Conservation (phyloP, 2,329 filamentous ascomycete species). For the Sporothrix schenckii region DNA sequence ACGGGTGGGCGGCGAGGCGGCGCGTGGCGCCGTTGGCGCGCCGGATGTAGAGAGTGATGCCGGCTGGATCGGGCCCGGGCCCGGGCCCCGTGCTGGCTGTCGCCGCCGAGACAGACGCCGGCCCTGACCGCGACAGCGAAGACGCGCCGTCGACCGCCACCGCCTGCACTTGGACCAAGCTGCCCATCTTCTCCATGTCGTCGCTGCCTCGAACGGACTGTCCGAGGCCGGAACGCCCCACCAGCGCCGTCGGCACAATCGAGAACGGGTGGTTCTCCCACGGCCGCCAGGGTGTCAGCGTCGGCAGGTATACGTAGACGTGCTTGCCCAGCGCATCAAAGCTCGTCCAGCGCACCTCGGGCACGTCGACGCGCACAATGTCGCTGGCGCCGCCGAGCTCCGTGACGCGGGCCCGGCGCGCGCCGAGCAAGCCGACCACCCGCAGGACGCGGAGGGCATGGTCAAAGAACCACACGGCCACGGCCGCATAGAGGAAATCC, state of each 20-base stretch:
- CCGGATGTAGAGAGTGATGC: constrained; percentile 11
- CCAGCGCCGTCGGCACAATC: constrained; percentile 41
- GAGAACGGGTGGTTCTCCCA: constrained; percentile 63
- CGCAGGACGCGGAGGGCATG: not conserved
- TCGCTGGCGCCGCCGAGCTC: constrained; percentile 39
- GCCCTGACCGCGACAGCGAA: not conserved
- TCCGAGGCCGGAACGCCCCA: constrained; percentile 23
- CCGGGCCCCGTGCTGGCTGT: not conserved
- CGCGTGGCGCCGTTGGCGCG: not conserved
- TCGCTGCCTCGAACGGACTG: not conserved
- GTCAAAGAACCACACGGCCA: constrained; percentile 19
- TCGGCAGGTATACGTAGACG: constrained; percentile 56
- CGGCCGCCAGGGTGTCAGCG: constrained; percentile 43
- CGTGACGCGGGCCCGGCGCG: not conserved
- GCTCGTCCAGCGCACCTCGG: constrained; percentile 41
- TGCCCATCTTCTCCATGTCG: not conserved
- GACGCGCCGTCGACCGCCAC: not conserved
- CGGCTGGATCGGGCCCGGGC: not conserved
- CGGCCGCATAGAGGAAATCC: constrained; percentile 37
- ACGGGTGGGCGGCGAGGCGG: not conserved
- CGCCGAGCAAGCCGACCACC: not conserved
- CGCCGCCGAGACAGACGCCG: not conserved
- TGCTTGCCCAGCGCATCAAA: constrained; percentile 42
- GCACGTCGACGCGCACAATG: constrained; percentile 43
- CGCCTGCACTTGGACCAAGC: not conserved